Evolutionary conservation across 352 stramenopile species (phyloP).

Genomic region (Pythium angustatum): DNA sequence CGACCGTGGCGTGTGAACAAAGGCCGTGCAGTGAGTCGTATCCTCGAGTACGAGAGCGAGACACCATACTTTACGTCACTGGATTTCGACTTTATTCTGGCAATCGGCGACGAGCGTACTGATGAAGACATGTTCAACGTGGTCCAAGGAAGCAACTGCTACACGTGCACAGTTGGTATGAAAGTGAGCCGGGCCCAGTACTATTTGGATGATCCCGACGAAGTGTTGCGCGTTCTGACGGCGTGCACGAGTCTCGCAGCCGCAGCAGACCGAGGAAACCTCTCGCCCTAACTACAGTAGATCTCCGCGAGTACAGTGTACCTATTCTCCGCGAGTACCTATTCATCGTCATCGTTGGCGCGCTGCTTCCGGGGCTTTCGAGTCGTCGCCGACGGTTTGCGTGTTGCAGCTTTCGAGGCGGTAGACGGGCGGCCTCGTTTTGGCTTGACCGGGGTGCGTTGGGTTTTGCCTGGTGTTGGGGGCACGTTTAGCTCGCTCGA

Average conservation of each 20-base stretch:
- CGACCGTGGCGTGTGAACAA: slow-evolving; percentile 88
- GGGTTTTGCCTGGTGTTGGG: slow-evolving; percentile 11
- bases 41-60: slow-evolving; percentile 84
- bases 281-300: slow-evolving; percentile 17
- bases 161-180: slow-evolving; percentile 85
- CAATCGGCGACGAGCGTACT: slow-evolving; percentile 82
- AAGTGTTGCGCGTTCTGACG: slow-evolving; percentile 75
- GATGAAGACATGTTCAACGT: slow-evolving; percentile 92
- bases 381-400: background rate
- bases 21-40: slow-evolving; percentile 76
- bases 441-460: slow-evolving; percentile 5
- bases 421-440: slow-evolving; percentile 7
- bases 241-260: slow-evolving; percentile 52
- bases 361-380: slow-evolving; percentile 12
- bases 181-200: slow-evolving; percentile 88
- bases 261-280: slow-evolving; percentile 31
- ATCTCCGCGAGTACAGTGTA: too few species aligned
- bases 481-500: slow-evolving; percentile 3
- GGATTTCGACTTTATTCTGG: slow-evolving; percentile 87
- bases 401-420: background rate
- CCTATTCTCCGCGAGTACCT: background rate
- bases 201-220: slow-evolving; percentile 78
- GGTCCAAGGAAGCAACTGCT: slow-evolving; percentile 87
- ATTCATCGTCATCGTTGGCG: slow-evolving; percentile 16
- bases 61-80: slow-evolving; percentile 69